Evolutionary conservation across 129 eudicot species (phyloP).

Genomic region (Flaveria linearis): DNA sequence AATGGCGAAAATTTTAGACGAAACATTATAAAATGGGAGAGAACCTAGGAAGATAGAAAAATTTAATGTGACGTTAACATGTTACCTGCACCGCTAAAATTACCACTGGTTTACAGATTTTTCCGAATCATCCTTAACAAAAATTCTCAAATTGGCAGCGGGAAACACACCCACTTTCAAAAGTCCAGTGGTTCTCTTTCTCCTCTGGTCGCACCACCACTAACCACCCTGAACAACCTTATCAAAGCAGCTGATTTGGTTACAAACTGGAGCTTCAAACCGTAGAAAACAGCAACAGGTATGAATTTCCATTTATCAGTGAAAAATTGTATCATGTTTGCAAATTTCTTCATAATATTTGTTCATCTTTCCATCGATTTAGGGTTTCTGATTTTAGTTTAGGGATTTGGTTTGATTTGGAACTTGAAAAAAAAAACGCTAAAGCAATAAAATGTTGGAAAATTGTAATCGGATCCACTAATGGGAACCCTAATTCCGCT

Average conservation of each 20-base stretch:
- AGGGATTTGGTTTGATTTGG: background rate
- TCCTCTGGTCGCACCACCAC: constrained; percentile 2
- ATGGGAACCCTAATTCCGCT: background rate
- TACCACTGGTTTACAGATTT: background rate
- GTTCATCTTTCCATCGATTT: background rate
- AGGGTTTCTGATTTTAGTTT: constrained; percentile 4
- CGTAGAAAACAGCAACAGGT: background rate
- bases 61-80: too few species aligned
- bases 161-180: constrained; percentile 19
- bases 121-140: background rate
- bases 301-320: background rate
- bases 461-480: background rate
- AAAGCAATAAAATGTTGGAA: background rate
- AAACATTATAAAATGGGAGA: too few species aligned
- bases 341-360: background rate
- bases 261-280: background rate
- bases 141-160: background rate
- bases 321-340: background rate
- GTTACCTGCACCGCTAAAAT: background rate
- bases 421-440: background rate
- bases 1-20: too few species aligned
- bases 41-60: too few species aligned
- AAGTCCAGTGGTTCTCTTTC: background rate
- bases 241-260: constrained; percentile 11
- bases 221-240: background rate